Conservation (phyloP, 2,329 filamentous ascomycete genomes). For the Colletotrichum tamarilloi region DNA sequence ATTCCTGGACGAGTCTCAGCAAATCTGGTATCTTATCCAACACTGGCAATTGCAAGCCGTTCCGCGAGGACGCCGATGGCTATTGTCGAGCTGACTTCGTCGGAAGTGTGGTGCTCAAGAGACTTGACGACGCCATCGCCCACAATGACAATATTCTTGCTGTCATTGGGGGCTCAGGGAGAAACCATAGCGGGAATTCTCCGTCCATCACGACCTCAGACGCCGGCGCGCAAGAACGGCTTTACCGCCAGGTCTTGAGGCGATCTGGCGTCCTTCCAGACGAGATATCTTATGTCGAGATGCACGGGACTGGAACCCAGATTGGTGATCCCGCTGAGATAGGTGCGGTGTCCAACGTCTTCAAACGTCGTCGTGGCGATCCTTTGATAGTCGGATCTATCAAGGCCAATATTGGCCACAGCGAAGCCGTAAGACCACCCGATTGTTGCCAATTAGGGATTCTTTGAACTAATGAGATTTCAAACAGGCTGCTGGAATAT, state of each 20-base stretch:
- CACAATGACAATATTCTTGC: conserved; percentile 58
- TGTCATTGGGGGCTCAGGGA: conserved; percentile 49
- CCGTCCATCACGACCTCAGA: conserved; percentile 42
- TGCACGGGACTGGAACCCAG: conserved; percentile 59
- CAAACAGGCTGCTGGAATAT: conserved; percentile 41
- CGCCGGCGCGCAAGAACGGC: conserved; percentile 32
- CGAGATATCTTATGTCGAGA: conserved; percentile 48
- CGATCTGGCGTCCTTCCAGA: no score
- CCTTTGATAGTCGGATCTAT: conserved; percentile 30
- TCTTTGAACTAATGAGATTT: no score
- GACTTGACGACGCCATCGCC: conserved; percentile 54
- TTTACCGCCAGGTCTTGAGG: no score
- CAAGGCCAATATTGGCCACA: conserved; percentile 38
- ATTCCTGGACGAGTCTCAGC: conserved; percentile 24
- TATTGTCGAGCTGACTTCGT: conserved; percentile 63
- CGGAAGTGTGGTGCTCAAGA: conserved; percentile 57
- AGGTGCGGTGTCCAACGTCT: conserved; percentile 45
- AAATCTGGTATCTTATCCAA: conserved; percentile 41
- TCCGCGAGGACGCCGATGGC: conserved; percentile 51
- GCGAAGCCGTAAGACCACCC: conserved; percentile 6
- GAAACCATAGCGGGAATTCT: conserved; percentile 54
- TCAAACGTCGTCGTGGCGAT: conserved; percentile 4
- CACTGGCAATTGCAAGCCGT: conserved; percentile 47
- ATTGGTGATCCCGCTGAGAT: conserved; percentile 60
- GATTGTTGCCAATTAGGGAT: no score